Evolutionary conservation across 345 rosid species (phyloP).

Genomic region (Eucalyptus caleyi): DNA sequence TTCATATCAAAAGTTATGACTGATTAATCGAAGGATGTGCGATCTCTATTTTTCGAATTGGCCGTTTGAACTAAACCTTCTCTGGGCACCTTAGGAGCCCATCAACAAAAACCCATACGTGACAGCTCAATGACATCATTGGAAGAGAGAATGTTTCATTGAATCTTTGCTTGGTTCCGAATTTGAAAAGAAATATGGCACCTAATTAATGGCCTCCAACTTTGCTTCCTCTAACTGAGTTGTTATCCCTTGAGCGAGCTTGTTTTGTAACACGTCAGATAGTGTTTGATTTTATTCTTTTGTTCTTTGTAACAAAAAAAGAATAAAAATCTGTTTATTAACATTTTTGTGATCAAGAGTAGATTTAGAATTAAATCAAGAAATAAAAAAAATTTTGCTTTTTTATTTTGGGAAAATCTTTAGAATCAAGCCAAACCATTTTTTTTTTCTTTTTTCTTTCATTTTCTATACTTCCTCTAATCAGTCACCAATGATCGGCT

Average conservation of each 20-base stretch:
- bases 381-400: too few species aligned
- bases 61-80: background rate
- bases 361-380: too few species aligned
- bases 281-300: too few species aligned
- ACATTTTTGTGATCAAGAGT: accelerated
- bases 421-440: too few species aligned
- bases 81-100: background rate
- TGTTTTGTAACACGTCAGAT: accelerated
- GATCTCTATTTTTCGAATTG: background rate
- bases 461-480: too few species aligned
- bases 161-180: background rate
- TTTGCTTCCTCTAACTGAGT: background rate
- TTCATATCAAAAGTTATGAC: background rate
- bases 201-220: background rate
- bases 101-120: background rate
- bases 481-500: accelerated
- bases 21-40: background rate
- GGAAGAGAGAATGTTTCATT: background rate
- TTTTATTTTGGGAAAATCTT: too few species aligned
- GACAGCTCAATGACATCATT: background rate
- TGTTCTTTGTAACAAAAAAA: too few species aligned
- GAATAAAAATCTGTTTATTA: accelerated
- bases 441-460: too few species aligned
- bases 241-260: background rate
- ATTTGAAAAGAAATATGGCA: background rate